Evolutionary conservation across 805 yeast species (phyloP), one percentile per base, ranked within the genome.

Genomic region (Yarrowia hollandica): DNA sequence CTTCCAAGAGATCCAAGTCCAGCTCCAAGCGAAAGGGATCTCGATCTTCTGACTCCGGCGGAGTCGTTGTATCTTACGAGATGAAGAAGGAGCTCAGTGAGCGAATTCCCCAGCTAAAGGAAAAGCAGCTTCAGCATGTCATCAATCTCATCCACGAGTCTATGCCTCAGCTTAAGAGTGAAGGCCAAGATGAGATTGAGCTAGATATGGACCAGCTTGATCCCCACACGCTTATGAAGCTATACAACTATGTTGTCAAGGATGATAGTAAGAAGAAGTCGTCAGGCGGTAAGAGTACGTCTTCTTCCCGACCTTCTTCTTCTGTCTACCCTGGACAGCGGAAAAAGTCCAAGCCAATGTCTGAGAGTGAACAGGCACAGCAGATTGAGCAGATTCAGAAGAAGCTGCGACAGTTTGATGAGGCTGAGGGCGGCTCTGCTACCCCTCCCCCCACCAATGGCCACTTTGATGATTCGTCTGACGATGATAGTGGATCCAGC

Each of bases 51-150:
- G 57, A 62, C 23, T 74, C 22, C 64, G 74, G 68, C 18, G 62
- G 65, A 1, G 60, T 60, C 1, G 68, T 71, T 60, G 90, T 92
- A 57, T 88, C 97, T 0, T 94, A 89, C 70, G 98, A 91, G 68
- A 92, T 92, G 98, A 94, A 94, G 80, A 88, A 89, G 70, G 94
- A 90, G 71, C 84, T 94, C 61, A 83, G 90, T 60, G 97, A 90
- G 68, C 84, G 84, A 65, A 91, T 94, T 70, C 84, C 83, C 61
- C 74, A 84, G 63, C 70, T 80, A 54, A 81, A 90, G 41, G 95
- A 90, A 64, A 83, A 85, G 72, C 89, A 88, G 74, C 76, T 92
- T 66, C 88, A 85, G 65, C 86, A 87, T 61, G 96, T 90, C 30
- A 80, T 92, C 62, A 82, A 86, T 55, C 90, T 94, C 63, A 90